A percentile compares a stretch with the other conserved stretches of the same genome.
Evolutionary conservation across 2,329 filamentous ascomycete species (phyloP).

Genomic region (Aureobasidium sp.): DNA sequence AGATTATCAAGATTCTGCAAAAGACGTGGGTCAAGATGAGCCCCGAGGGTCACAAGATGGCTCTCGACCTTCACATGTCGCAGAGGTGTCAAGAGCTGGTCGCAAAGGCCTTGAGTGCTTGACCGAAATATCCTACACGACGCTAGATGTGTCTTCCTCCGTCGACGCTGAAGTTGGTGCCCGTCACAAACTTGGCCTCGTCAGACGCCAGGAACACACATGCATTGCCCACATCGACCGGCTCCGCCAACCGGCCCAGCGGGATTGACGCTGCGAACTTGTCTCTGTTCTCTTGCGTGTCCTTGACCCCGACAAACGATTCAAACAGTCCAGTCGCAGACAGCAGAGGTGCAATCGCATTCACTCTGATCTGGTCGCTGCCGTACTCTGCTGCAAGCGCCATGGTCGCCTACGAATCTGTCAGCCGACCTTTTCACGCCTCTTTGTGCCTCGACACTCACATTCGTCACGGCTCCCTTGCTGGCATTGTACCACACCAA

Average conservation of each 20-base stretch:
- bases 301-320: slow-evolving; percentile 53
- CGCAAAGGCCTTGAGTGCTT: slow-evolving; percentile 51
- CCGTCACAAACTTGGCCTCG: slow-evolving; percentile 65
- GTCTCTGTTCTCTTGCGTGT: slow-evolving; percentile 55
- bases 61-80: slow-evolving; percentile 59
- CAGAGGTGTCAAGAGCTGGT: slow-evolving; percentile 57
- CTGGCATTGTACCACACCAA: slow-evolving; percentile 65
- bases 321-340: slow-evolving; percentile 58
- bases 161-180: slow-evolving; percentile 62
- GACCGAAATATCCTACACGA: neutral
- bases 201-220: slow-evolving; percentile 64
- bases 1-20: slow-evolving; percentile 62
- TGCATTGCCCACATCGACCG: slow-evolving; percentile 63
- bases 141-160: slow-evolving; percentile 41
- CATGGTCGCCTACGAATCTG: slow-evolving; percentile 44
- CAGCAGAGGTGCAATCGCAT: slow-evolving; percentile 61
- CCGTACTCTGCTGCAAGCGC: slow-evolving; percentile 65
- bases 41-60: slow-evolving; percentile 53
- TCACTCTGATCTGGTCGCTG: slow-evolving; percentile 61
- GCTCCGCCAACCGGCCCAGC: slow-evolving; percentile 49
- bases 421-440: neutral
- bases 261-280: slow-evolving; percentile 50
- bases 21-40: slow-evolving; percentile 77
- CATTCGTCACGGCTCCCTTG: slow-evolving; percentile 56
- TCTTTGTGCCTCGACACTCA: slow-evolving; percentile 20